These are phyloP conservation scores for Moricandia arvensis DNA, from an alignment of 345 rosid species.

Conservation along the genomic window DNA sequence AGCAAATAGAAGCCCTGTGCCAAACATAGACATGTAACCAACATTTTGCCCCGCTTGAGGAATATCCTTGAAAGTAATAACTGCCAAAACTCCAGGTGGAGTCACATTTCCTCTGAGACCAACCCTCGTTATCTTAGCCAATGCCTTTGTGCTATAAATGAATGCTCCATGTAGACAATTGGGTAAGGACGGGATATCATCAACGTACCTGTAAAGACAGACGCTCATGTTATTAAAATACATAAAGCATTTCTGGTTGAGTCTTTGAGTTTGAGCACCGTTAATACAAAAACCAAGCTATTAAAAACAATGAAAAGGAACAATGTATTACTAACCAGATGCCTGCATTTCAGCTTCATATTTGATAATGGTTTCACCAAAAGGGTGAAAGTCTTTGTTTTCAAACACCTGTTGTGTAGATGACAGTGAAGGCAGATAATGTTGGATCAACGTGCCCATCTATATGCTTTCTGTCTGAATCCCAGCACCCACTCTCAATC, in stretches of 20 bases:
- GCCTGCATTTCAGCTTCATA: slow-evolving; percentile 73
- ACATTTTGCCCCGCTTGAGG: slow-evolving; percentile 63
- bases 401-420: slow-evolving; percentile 64
- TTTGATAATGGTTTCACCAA: slow-evolving; percentile 65
- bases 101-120: slow-evolving; percentile 40
- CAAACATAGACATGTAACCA: slow-evolving; percentile 56
- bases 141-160: slow-evolving; percentile 73
- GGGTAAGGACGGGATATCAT: slow-evolving; percentile 80
- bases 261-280: neutral
- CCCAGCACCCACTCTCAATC: slow-evolving; percentile 28
- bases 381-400: slow-evolving; percentile 54
- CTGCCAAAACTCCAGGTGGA: slow-evolving; percentile 46
- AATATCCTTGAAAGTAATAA: slow-evolving; percentile 69
- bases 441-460: slow-evolving; percentile 34
- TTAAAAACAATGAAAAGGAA: neutral
- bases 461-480: slow-evolving; percentile 13
- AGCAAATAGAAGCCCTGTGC: slow-evolving; percentile 62
- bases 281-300: no score
- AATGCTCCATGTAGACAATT: slow-evolving; percentile 79
- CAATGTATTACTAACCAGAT: slow-evolving; percentile 61
- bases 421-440: slow-evolving; percentile 45
- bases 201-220: slow-evolving; percentile 63
- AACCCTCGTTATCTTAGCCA: slow-evolving; percentile 58
- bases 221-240: slow-evolving; percentile 9
- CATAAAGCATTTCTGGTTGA: neutral